Evolutionary conservation across 2,329 filamentous ascomycete species (phyloP), one percentile per base, ranked within the genome.

Genomic region (Cadophora gregata): DNA sequence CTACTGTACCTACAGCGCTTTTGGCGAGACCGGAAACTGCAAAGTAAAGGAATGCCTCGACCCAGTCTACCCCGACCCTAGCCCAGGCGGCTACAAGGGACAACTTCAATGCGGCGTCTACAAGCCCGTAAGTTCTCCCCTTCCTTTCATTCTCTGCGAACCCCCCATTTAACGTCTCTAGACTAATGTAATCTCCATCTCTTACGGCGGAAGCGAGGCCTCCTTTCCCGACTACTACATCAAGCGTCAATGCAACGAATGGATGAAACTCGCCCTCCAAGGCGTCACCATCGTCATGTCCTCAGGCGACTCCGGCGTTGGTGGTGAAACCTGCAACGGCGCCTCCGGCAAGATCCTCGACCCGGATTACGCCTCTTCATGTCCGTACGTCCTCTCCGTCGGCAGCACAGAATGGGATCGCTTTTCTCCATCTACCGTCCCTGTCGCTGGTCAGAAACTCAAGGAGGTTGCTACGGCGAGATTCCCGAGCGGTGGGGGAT

Each of bases 141-240:
- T 25, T 7, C 36, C 25, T 45, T 25, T 7, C 36, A 45, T 5
- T 33, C 10, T 33, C 31, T 47, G n/a, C 19, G 10, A 1, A 1
- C 10, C 3, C 36, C 10, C 45, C 48, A 24, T 16, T 7, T 36
- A 31, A 48, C 38, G 21, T 29, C 1, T 3, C 33, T 12, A 48
- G 2, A 84, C 85, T 10, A 86, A 85, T 69, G 85, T 87, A 12
- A 83, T 86, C 69, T 81, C 80, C 51, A 83, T 88, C 71, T 84
- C 81, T 19, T 86, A 86, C 72, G 84, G 83, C 58, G 81, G 80
- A 50, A 79, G 81, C 45, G 86, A 88, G 75, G 76, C 78, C 12
- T 80, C 82, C 29, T 78, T 86, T 19, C 84, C 85, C 0, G 77
- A 80, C 16, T 80, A 77, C 69, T 88, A 88, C 33, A 55, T 85